Conservation (phyloP, 2,329 filamentous ascomycete genomes). For the Macroventuria anomochaeta region DNA sequence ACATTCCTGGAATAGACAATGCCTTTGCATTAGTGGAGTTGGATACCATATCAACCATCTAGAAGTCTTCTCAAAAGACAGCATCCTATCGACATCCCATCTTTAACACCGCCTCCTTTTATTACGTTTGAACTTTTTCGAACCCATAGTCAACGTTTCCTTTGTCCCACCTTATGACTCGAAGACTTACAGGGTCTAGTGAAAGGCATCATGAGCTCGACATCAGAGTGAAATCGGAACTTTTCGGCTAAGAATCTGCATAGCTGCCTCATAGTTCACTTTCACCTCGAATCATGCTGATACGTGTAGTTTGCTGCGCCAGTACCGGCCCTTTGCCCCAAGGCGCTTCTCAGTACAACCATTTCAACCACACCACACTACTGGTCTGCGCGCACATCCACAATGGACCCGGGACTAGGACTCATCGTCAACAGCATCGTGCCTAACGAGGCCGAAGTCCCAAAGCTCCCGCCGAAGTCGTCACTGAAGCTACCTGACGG, state of each 20-base stretch:
- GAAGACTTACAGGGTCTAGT: background rate
- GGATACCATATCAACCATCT: conserved; percentile 29
- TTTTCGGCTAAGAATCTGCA: background rate
- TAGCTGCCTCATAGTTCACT: background rate
- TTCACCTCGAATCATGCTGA: conserved; percentile 2
- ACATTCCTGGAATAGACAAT: conserved; percentile 79
- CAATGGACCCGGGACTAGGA: conserved; percentile 10
- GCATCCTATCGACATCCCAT: background rate
- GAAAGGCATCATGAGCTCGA: background rate
- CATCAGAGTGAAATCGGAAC: background rate
- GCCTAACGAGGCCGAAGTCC: background rate
- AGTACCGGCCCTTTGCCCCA: background rate
- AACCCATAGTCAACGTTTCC: background rate
- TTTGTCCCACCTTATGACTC: background rate
- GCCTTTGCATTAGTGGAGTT: conserved; percentile 37
- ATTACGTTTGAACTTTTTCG: background rate
- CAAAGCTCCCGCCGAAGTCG: background rate
- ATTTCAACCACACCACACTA: background rate
- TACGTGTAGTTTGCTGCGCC: background rate
- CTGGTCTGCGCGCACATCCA: background rate
- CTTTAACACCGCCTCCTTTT: background rate
- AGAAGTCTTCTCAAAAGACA: conserved; percentile 3
- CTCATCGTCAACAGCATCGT: conserved; percentile 2
- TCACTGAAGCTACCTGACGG: background rate
- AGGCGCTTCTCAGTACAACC: background rate